Conservation (phyloP, 345 rosid species). For the Syzygium aromaticum region DNA sequence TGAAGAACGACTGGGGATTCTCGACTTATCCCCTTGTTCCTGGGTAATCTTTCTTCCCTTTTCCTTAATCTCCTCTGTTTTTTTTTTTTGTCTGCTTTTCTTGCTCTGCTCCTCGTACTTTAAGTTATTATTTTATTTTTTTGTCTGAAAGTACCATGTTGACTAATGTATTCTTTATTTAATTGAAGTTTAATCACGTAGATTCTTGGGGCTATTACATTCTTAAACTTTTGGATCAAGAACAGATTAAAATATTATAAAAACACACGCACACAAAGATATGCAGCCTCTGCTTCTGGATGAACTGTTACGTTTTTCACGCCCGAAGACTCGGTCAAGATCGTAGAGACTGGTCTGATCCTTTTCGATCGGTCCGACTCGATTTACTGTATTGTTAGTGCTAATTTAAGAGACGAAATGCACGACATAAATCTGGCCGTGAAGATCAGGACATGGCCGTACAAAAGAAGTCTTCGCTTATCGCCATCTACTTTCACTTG, state of each 20-base stretch:
- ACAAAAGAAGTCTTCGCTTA: not conserved
- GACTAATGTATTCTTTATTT: not conserved
- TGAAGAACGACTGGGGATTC: conserved; percentile 44
- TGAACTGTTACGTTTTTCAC: not conserved
- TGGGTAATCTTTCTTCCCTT: conserved; percentile 25
- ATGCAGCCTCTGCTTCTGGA: not conserved
- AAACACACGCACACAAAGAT: not conserved
- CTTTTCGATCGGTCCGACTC: not conserved
- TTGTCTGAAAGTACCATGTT: not conserved
- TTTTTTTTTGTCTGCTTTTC: too few relatives aligned
- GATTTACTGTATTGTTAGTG: not conserved
- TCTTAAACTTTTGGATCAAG: not conserved
- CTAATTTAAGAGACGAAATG: too few relatives aligned
- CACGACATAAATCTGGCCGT: not conserved
- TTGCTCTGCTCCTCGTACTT: not conserved
- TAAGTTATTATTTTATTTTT: not conserved
- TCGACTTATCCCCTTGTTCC: conserved; percentile 57
- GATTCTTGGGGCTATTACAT: not conserved
- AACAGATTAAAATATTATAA: not conserved
- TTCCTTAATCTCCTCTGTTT: not conserved
- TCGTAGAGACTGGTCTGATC: not conserved
- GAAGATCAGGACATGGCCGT: not conserved
- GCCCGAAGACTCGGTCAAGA: not conserved
- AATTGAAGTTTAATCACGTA: not conserved
- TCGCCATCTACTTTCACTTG: not conserved